Conservation (phyloP, 2,329 filamentous ascomycete species). For the Diaporthe sp. region DNA sequence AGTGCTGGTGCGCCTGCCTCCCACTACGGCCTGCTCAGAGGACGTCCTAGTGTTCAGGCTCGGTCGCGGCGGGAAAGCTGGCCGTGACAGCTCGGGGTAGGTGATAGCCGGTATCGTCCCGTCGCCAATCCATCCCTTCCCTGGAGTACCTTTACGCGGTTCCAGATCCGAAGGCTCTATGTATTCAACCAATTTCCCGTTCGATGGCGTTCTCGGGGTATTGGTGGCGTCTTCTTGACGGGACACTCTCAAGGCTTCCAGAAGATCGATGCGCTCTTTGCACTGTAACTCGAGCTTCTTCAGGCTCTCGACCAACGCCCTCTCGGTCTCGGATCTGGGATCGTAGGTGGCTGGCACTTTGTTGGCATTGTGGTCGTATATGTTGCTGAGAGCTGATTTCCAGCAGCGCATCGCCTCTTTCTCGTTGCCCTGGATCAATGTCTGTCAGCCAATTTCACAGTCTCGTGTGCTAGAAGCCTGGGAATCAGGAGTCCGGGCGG, state of each 20-base stretch:
- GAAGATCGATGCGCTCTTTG: conserved; percentile 90
- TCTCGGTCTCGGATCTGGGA: conserved; percentile 86
- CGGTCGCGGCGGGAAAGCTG: conserved; percentile 70
- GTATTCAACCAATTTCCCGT: conserved; percentile 40
- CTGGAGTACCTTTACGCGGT: conserved; percentile 36
- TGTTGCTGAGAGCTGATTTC: conserved; percentile 89
- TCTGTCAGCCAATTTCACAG: conserved; percentile 20
- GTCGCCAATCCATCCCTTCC: conserved; percentile 79
- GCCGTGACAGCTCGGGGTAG: conserved; percentile 86
- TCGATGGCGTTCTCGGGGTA: conserved; percentile 41
- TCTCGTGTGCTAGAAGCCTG: background rate
- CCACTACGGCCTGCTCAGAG: conserved; percentile 62
- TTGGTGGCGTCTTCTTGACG: conserved; percentile 58
- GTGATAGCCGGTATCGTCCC: conserved; percentile 86
- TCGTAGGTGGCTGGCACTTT: conserved; percentile 77
- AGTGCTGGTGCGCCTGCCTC: conserved; percentile 47
- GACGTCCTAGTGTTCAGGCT: conserved; percentile 68
- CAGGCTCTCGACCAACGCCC: conserved; percentile 84
- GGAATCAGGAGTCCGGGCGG: conserved; percentile 22
- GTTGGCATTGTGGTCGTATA: conserved; percentile 87
- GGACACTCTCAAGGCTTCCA: conserved; percentile 84
- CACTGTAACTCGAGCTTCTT: conserved; percentile 90
- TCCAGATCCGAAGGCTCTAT: conserved; percentile 42
- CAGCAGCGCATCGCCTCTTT: conserved; percentile 91
- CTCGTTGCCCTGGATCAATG: conserved; percentile 81